phyloP scores from a whole-genome alignment of 1,139 yeast genomes.

The Debaryomycetaceae sp. region DNA sequence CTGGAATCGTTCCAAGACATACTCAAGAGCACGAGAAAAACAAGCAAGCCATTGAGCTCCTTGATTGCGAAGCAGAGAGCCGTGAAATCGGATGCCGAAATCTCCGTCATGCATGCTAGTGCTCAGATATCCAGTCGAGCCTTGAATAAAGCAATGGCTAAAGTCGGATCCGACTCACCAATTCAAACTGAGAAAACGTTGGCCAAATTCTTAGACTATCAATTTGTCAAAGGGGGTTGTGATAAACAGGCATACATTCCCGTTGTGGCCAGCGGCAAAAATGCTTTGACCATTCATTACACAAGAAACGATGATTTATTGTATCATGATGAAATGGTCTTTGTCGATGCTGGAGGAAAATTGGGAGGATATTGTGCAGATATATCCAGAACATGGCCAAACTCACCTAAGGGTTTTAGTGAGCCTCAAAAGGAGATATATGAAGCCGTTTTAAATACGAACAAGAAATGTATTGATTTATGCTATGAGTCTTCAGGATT shows the following conservation, averaged over 20 bases:
- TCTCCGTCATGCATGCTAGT: conserved; percentile 75
- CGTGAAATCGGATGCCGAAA: conserved; percentile 73
- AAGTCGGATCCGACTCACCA: conserved; percentile 39
- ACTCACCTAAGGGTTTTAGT: conserved; percentile 60
- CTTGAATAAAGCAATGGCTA: conserved; percentile 76
- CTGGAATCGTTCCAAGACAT: conserved; percentile 17
- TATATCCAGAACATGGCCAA: conserved; percentile 97
- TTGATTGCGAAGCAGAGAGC: conserved; percentile 58
- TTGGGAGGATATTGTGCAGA: conserved; percentile 95
- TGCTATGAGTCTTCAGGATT: conserved; percentile 52
- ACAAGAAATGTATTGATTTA: conserved; percentile 69
- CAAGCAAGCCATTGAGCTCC: conserved; percentile 42
- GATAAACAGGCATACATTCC: conserved; percentile 90
- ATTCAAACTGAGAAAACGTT: conserved; percentile 73
- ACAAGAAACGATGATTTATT: conserved; percentile 83
- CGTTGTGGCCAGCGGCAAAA: conserved; percentile 91
- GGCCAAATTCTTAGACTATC: conserved; percentile 78
- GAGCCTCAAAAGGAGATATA: conserved; percentile 82
- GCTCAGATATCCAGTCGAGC: conserved; percentile 81
- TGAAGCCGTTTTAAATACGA: conserved; percentile 81
- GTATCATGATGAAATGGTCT: conserved; percentile 73
- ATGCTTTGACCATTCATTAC: conserved; percentile 85
- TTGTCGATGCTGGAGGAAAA: conserved; percentile 94
- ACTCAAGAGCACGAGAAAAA: conserved; percentile 24
- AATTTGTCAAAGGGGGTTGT: conserved; percentile 83